Base-by-base conservation (phyloP, 2,329 filamentous ascomycete genomes). In the Ophiostoma tasmaniense region DNA sequence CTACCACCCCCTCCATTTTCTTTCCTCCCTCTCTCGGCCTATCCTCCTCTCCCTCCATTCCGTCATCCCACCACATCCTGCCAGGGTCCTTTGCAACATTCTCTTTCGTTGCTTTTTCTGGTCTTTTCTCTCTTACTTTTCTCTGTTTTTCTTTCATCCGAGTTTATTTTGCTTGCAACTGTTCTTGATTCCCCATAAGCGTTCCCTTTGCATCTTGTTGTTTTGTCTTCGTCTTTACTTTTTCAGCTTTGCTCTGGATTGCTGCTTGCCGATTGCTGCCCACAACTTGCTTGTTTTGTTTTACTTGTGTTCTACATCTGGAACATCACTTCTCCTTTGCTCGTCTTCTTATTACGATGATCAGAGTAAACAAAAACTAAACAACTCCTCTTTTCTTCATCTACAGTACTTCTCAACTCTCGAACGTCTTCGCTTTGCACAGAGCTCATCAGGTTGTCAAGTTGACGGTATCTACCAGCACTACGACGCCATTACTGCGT, bases 381-480 rank as follows among this genome's bases (percentile, higher is more conserved):
- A 71, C 66, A 30, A 66, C 55, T 59, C 69, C 68, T 25, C 28
- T 62, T 13, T 64, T 37, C 66, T n/a, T 22, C 66, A 70, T 67
- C 67, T 70, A 55, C 76, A 92, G 86, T 91, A 90, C 79, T 91
- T 92, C 79, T 90, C 89, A 39, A 88, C 86, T 8, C 82, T 90
- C 72, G 90, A 92, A 78, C 85, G 89, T 70, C 82, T 90, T 70
- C 86, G 87, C 74, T 87, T 92, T 76, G 85, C 84, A 66, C 86
- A 87, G 45, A 74, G 74, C 42, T 77, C 69, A 3, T 11, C 77
- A 3, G 25, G 25, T 4, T 72, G 74, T 67, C 72, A 74, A 10
- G 75, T 78, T 28, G 76, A 78, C 71, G 76, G 76, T 66, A 78
- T 78, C 61, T 78, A 76, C 45, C 74, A 76, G 20, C 77, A 79